A percentile compares a stretch with the other conserved stretches of the same genome.
Evolutionary conservation across 495 filamentous ascomycete species (phyloP).

Genomic region (Xylaria grammica): DNA sequence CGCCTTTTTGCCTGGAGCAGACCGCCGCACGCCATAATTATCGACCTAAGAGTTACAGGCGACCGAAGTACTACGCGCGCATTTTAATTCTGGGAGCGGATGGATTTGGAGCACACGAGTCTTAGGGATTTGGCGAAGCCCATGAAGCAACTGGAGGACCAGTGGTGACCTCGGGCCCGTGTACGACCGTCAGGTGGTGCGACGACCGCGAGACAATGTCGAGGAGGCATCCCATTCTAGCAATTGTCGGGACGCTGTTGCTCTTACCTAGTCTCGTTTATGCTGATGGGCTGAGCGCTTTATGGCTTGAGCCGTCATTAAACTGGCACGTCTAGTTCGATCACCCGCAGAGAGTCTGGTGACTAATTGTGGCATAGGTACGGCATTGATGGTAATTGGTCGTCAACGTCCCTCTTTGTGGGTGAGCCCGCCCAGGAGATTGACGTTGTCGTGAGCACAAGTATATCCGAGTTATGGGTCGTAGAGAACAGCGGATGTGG

Average conservation of each 20-base stretch:
- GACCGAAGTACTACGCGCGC: conserved; percentile 12
- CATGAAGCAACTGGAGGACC: conserved; percentile 37
- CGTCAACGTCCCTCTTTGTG: conserved; percentile 57
- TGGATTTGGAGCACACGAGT: conserved; percentile 29
- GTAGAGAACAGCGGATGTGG: conserved; percentile 57
- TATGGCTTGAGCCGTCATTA: conserved; percentile 51
- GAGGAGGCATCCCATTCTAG: conserved; percentile 34
- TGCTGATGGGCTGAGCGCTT: conserved; percentile 33
- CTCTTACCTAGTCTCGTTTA: conserved; percentile 40
- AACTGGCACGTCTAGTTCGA: conserved; percentile 44
- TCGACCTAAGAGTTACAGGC: conserved; percentile 9
- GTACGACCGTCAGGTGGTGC: conserved; percentile 34
- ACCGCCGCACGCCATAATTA: not conserved
- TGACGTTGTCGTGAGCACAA: conserved; percentile 62
- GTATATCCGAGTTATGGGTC: conserved; percentile 63
- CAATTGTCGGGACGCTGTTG: conserved; percentile 45
- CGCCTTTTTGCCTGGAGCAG: conserved; percentile 11
- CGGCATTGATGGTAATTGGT: conserved; percentile 59
- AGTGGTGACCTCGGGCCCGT: conserved; percentile 38
- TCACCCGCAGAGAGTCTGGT: conserved; percentile 1
- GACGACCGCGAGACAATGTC: conserved; percentile 37
- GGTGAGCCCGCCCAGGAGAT: conserved; percentile 63
- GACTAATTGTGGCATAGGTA: conserved; percentile 44
- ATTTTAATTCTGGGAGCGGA: conserved; percentile 25
- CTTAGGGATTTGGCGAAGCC: conserved; percentile 25